Evolutionary conservation across 2,329 filamentous ascomycete species (phyloP).

Genomic region (Aspergillus sp.): DNA sequence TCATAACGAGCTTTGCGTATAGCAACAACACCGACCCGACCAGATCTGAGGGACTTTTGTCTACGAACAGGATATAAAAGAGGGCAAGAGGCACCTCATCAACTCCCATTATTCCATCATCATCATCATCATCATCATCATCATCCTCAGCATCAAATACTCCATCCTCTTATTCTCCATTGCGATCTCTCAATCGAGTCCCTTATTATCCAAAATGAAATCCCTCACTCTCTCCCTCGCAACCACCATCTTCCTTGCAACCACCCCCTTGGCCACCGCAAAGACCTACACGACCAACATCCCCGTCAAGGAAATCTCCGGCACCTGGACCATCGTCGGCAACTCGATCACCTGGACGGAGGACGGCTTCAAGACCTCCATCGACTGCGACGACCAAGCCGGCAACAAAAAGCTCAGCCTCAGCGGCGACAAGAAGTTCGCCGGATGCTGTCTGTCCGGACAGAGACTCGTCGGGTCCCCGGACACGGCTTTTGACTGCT

Average conservation of each 20-base stretch:
- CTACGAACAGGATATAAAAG: background rate
- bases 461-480: background rate
- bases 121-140: background rate
- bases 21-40: too few relatives aligned
- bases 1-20: background rate
- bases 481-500: constrained; percentile 7
- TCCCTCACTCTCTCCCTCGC: background rate
- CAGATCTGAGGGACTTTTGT: too few relatives aligned
- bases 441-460: background rate
- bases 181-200: background rate
- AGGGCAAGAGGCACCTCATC: background rate
- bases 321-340: background rate
- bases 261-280: background rate
- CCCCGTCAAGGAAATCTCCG: background rate
- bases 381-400: background rate
- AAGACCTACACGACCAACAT: background rate
- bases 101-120: background rate
- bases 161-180: background rate
- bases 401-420: background rate
- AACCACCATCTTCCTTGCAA: background rate
- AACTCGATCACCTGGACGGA: background rate
- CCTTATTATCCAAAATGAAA: background rate
- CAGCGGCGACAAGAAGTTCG: background rate
- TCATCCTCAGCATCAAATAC: background rate
- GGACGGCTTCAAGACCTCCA: background rate